Percentiles rank a stretch among this genome's conserved stretches.
Evolutionary conservation across 768 basidiomycete genomes (phyloP).

Genomic region (Suillus sp.): DNA sequence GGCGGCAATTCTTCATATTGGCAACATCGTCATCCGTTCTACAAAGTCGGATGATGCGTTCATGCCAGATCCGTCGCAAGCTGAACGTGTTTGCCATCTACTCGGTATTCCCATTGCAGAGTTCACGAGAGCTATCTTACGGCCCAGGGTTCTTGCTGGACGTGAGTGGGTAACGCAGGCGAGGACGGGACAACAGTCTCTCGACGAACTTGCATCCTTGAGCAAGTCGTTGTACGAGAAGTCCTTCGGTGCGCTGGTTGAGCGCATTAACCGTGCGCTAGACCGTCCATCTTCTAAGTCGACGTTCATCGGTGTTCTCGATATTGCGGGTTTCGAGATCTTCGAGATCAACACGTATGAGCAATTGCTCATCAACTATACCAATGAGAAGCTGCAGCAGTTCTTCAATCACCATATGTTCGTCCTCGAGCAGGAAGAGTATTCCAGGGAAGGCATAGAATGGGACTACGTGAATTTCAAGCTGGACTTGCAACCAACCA

Average conservation of each 20-base stretch:
- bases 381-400: conserved; percentile 98
- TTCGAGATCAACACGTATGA: conserved; percentile 94
- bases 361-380: conserved; percentile 97
- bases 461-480: conserved; percentile 99
- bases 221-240: conserved; percentile 98
- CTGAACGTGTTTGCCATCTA: conserved; percentile 87
- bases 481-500: conserved; percentile 95
- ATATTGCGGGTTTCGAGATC: conserved; percentile 99
- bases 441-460: conserved; percentile 91
- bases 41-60: conserved; percentile 78
- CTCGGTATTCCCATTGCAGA: conserved; percentile 86
- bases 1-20: conserved; percentile 92
- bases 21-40: conserved; percentile 84
- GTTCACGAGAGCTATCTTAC: conserved; percentile 85
- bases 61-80: conserved; percentile 82
- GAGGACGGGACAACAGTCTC: conserved; percentile 85
- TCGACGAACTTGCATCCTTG: conserved; percentile 87
- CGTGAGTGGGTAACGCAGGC: conserved; percentile 97
- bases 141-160: conserved; percentile 90
- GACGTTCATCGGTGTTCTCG: conserved; percentile 96
- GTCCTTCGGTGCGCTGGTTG: conserved; percentile 91
- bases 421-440: conserved; percentile 98
- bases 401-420: conserved; percentile 99
- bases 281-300: conserved; percentile 91
- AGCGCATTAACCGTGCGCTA: conserved; percentile 91